Conservation (phyloP, 495 filamentous ascomycete species). For the Friedmanniomyces simplex region DNA sequence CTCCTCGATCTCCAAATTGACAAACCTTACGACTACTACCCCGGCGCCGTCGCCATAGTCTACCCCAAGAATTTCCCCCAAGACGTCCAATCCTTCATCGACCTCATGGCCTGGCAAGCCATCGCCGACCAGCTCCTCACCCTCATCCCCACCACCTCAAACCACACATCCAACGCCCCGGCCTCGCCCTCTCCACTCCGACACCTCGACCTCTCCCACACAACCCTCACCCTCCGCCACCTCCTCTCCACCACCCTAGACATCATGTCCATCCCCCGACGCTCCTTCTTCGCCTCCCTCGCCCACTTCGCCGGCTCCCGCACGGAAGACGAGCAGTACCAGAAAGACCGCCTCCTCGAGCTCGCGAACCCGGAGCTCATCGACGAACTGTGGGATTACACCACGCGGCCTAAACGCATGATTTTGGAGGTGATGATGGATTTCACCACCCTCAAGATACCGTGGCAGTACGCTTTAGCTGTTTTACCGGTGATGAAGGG, state of each 20-base stretch:
- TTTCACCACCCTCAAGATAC: constrained; percentile 73
- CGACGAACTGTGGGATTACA: constrained; percentile 93
- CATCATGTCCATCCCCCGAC: constrained; percentile 75
- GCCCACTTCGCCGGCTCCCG: constrained; percentile 43
- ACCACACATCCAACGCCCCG: constrained; percentile 34
- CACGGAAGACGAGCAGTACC: constrained; percentile 51
- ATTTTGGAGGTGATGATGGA: constrained; percentile 88
- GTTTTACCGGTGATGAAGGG: constrained; percentile 66
- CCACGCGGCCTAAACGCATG: constrained; percentile 77
- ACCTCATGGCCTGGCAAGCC: constrained; percentile 62
- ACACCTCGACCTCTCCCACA: constrained; percentile 8
- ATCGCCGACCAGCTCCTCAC: constrained; percentile 55
- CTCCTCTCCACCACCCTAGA: constrained; percentile 77
- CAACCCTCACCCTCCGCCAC: constrained; percentile 52
- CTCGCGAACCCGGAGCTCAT: constrained; percentile 66
- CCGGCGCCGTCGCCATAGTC: constrained; percentile 68
- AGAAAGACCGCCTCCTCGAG: constrained; percentile 72
- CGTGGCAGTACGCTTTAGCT: constrained; percentile 57
- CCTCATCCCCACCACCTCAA: constrained; percentile 24
- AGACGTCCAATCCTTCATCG: constrained; percentile 66
- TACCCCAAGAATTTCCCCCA: constrained; percentile 75
- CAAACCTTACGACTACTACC: constrained; percentile 39
- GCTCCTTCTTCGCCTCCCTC: constrained; percentile 69
- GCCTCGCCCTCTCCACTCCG: constrained; percentile 30
- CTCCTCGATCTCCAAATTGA: constrained; percentile 50